Evolutionary conservation across 2,329 filamentous ascomycete species (phyloP), one percentile per base, ranked within the genome.

Genomic region (Neonectria neomacrospora): DNA sequence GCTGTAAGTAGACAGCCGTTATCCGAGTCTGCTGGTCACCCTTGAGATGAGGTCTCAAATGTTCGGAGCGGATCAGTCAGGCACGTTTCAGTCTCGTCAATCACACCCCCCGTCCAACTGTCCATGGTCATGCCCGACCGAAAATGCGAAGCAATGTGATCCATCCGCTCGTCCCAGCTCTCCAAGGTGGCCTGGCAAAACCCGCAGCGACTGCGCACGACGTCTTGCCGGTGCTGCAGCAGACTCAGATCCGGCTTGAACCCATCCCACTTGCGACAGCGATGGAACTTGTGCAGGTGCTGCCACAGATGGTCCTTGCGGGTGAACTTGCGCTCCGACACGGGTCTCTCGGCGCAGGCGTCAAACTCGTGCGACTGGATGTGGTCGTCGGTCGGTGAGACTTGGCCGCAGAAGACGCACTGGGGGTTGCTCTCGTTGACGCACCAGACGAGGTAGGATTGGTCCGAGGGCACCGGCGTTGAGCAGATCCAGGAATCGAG

Each of bases 401-500:
- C 48, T 7, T 74, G 61, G 1, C 80, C 80, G 53, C 80, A 82
- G 34, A 81, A 80, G 20, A 79, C 67, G 60, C 80, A 82, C 22
- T 79, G 74, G 0, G 79, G 76, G 10, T 79, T 77, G 6, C 78
- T 80, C 18, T 83, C 80, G 16, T 79, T 77, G 45, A 85, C 80
- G 4, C 85, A 80, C 65, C 86, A 82, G 2, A 85, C 80, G 0
- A 83, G 78, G 1, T 82, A 74, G 0, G 86, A 71, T 56, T 79
- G 73, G n/a, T 72, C 70, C 1, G 69, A 59, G 1, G 73, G 67
- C 3, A 78, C 61, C 4, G 78, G 78, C 1, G 77, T 79, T 0
- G 81, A 80, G 66, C 87, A 89, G 5, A 87, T 80, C 82, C 81
- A 86, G 0, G 74, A 76, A 39, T 77, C 74, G 5, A 78, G 75